A percentile compares a stretch with the other conserved stretches of the same genome.
phyloP scores from a whole-genome alignment of 2,329 filamentous ascomycete genomes.

The Tetracladium maxilliforme region DNA sequence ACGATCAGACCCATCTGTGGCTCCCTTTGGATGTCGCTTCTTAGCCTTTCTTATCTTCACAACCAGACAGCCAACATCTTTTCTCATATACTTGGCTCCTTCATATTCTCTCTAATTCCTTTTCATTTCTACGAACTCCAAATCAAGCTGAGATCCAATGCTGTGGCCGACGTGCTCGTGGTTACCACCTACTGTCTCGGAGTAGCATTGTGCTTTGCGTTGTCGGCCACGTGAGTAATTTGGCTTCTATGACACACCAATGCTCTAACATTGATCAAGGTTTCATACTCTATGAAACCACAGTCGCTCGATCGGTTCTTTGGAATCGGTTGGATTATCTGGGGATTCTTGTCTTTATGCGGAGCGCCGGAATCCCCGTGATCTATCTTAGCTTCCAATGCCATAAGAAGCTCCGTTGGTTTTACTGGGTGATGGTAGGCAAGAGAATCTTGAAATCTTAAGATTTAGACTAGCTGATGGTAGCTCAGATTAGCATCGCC shows the following conservation, averaged over 20 bases:
- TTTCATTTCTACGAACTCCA: too few species aligned
- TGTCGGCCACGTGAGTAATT: conserved; percentile 24
- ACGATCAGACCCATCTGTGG: too few species aligned
- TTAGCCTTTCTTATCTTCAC: too few species aligned
- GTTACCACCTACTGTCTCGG: conserved; percentile 26
- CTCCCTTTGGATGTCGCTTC: too few species aligned
- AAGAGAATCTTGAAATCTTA: too few species aligned
- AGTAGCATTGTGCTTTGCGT: conserved; percentile 26
- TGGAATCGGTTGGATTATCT: conserved; percentile 45
- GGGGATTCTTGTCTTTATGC: conserved; percentile 46
- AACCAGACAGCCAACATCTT: too few species aligned
- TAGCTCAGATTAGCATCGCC: conserved; percentile 11
- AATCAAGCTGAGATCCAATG: too few species aligned
- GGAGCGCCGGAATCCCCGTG: conserved; percentile 42
- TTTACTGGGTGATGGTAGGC: conserved; percentile 21
- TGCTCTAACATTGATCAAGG: conserved; percentile 12
- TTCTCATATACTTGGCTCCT: too few species aligned
- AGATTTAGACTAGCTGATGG: too few species aligned
- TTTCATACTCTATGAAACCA: conserved; percentile 44
- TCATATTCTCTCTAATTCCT: too few species aligned
- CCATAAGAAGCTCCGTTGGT: conserved; percentile 12
- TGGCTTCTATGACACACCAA: background rate
- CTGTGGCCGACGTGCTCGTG: conserved; percentile 23
- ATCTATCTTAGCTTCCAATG: conserved; percentile 39
- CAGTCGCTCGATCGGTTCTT: conserved; percentile 27